Evolutionary conservation across 2,329 filamentous ascomycete genomes (phyloP).

Genomic region (Trichophyton schoenleinii): DNA sequence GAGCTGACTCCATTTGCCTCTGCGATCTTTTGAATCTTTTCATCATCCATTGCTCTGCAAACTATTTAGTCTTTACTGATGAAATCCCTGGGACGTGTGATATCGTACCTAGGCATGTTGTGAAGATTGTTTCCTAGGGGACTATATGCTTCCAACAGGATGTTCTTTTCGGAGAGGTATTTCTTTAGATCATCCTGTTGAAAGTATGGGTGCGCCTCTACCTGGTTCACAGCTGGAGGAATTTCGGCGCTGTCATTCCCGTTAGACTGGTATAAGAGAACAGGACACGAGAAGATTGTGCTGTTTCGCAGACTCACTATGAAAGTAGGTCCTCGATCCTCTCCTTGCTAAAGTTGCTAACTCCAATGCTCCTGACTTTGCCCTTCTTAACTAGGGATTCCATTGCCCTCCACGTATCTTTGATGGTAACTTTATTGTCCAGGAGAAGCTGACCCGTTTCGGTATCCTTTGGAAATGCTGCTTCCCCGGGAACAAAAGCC

Average conservation of each 20-base stretch:
- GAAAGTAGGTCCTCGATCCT: slow-evolving; percentile 43
- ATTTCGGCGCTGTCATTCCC: slow-evolving; percentile 40
- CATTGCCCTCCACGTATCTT: slow-evolving; percentile 57
- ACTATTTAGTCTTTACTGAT: neutral
- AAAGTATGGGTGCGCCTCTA: slow-evolving; percentile 65
- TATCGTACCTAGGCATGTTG: slow-evolving; percentile 3
- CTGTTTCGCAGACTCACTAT: slow-evolving; percentile 5
- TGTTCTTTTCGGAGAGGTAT: slow-evolving; percentile 39
- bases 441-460: slow-evolving; percentile 7
- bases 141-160: slow-evolving; percentile 42
- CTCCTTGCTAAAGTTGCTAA: slow-evolving; percentile 46
- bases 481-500: slow-evolving; percentile 18
- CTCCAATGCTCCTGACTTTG: slow-evolving; percentile 46
- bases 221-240: slow-evolving; percentile 61
- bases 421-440: slow-evolving; percentile 1
- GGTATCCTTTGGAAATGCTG: neutral
- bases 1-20: slow-evolving; percentile 47
- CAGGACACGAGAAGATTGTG: neutral
- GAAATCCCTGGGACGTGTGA: neutral
- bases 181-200: slow-evolving; percentile 42
- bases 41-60: slow-evolving; percentile 43
- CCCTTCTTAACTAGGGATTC: slow-evolving; percentile 44
- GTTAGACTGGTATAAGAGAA: slow-evolving; percentile 23
- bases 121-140: slow-evolving; percentile 26
- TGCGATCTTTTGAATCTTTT: slow-evolving; percentile 47